Percentiles rank a stretch among this genome's conserved stretches.
Conservation (phyloP, 83 land plant genomes). For the Larix sibirica region DNA sequence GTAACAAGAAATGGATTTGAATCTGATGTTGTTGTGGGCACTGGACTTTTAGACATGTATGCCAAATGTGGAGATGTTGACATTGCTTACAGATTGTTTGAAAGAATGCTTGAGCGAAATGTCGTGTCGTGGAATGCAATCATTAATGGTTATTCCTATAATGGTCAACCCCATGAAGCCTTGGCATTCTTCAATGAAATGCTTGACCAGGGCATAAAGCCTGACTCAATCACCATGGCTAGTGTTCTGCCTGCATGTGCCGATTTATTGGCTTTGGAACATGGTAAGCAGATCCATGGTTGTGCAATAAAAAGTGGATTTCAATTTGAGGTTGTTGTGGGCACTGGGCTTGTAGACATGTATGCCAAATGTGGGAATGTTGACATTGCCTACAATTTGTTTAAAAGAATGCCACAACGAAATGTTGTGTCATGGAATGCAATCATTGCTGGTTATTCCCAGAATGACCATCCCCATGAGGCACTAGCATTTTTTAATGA, state of each 20-base stretch:
- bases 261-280: background rate
- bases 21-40: no score
- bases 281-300: conserved; percentile 4
- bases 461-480: conserved; percentile 29
- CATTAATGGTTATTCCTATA: background rate
- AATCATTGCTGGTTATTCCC: conserved; percentile 38
- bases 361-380: conserved; percentile 26
- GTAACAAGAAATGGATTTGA: no score
- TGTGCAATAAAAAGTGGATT: background rate
- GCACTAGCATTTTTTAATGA: conserved; percentile 45
- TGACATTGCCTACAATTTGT: conserved; percentile 27
- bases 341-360: background rate
- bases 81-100: no score
- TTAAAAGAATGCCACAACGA: conserved; percentile 34
- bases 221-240: background rate
- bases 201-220: background rate
- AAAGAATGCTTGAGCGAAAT: no score
- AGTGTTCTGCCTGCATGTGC: conserved; percentile 3
- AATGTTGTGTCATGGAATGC: conserved; percentile 56
- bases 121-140: background rate
- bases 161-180: background rate
- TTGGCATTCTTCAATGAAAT: background rate
- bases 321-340: background rate
- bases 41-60: no score
- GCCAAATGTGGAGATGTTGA: no score